Percentiles rank a stretch among this genome's conserved stretches.
Conservation (phyloP, 2,329 filamentous ascomycete genomes). For the Exophiala alcalophila region DNA sequence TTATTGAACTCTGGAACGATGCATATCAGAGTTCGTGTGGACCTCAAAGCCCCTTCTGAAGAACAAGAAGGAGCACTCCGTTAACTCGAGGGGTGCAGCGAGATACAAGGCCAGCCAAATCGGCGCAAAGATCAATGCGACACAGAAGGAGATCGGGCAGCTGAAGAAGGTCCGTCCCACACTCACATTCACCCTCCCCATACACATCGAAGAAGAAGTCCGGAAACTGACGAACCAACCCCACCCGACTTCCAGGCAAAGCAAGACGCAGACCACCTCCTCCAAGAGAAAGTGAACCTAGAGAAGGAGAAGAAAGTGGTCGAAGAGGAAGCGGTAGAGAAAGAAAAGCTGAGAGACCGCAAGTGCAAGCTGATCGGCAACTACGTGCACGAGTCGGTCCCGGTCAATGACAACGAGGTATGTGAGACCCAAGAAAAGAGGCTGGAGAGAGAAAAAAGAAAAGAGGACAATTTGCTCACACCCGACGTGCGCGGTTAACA, state of each 20-base stretch:
- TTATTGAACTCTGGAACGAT: slow-evolving; percentile 54
- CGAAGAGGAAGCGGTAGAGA: slow-evolving; percentile 70
- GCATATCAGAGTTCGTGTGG: slow-evolving; percentile 21
- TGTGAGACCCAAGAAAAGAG: slow-evolving; percentile 9
- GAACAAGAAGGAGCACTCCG: slow-evolving; percentile 14
- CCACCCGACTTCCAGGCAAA: slow-evolving; percentile 66
- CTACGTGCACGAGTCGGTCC: slow-evolving; percentile 85
- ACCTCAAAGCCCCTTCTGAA: neutral
- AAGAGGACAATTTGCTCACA: no score
- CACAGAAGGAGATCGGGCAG: slow-evolving; percentile 83
- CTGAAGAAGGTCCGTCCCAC: slow-evolving; percentile 80
- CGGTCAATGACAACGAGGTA: slow-evolving; percentile 76
- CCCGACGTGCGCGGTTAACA: neutral
- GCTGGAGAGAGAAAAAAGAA: no score
- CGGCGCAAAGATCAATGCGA: slow-evolving; percentile 78
- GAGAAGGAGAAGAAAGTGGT: slow-evolving; percentile 79
- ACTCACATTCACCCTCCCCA: neutral
- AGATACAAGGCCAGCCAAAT: slow-evolving; percentile 77
- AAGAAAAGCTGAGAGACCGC: slow-evolving; percentile 68
- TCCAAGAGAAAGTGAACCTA: slow-evolving; percentile 72
- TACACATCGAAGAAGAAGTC: neutral
- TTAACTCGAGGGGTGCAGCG: slow-evolving; percentile 43
- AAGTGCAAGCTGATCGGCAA: slow-evolving; percentile 87
- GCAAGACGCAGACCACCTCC: slow-evolving; percentile 77
- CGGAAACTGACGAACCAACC: slow-evolving; percentile 1